Evolutionary conservation across 305 asterid genomes (phyloP), one percentile per base, ranked within the genome.

Genomic region (Striga hermonthica): DNA sequence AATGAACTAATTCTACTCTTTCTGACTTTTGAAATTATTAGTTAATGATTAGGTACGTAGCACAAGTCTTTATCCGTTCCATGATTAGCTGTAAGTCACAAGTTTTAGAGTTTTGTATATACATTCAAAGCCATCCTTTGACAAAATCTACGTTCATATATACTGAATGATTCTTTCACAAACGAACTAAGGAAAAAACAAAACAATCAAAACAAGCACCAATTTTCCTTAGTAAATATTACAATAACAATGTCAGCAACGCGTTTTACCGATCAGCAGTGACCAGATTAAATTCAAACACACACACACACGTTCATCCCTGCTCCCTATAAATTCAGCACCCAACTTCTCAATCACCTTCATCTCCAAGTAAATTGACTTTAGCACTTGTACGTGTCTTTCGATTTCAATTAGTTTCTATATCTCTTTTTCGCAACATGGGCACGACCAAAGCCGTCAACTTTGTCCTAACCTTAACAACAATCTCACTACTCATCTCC

Each of bases 341-440:
- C 52, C 52, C 11, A 45, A 12, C 31, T 49, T 49, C 56, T 49
- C 56, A 13, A 49, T 49, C 56, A 49, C 9, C 50, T 45, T 13
- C 10, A 45, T 45, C 10, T 45, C 10, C 50, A 45, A 7, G 11
- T 7, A 44, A 9, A n/a, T 45, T 45, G n/a, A 7, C 3, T 43
- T 7, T 7, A 7, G 8, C 3, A 9, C 1, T 43, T 1, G 0
- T 3, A 2, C 8, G n/a, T 43, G 10, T 43, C n/a, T 45, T 9
- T 45, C 12, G 0, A 3, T 45, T 45, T 2, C 50, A 5, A 7
- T 49, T n/a, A 12, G 4, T 12, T 49, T 47, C 13, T 3, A 11
- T 4, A 4, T 3, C 57, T 50, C 57, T 1, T 15, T 6, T 8
- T 52, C 22, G 14, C 57, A 16, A 52, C 37, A 54, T 16, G 38